These are phyloP conservation scores for Articulospora tetracladia DNA, from an alignment of 495 filamentous ascomycete genomes.

Conservation along the genomic window DNA sequence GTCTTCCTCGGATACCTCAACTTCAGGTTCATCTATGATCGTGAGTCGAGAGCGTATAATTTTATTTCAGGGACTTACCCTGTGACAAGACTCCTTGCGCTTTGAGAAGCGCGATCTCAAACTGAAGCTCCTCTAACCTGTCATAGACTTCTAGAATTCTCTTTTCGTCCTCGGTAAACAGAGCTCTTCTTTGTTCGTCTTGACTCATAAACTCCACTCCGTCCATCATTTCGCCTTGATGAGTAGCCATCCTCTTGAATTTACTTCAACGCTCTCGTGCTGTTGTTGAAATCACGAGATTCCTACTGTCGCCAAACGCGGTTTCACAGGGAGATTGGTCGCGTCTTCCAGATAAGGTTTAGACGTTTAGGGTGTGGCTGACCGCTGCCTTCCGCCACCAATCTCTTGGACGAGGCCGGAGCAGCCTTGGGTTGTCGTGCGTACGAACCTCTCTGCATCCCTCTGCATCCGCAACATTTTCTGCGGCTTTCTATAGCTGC, in stretches of 20 bases:
- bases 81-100: slow-evolving; percentile 39
- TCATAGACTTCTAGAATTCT: slow-evolving; percentile 64
- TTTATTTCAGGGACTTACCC: slow-evolving; percentile 19
- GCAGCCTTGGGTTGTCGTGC: slow-evolving; percentile 15
- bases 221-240: slow-evolving; percentile 9
- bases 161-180: slow-evolving; percentile 57
- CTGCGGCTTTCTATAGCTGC: slow-evolving; percentile 23
- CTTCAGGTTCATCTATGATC: background rate
- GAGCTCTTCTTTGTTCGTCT: slow-evolving; percentile 26
- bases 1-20: slow-evolving; percentile 35
- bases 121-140: slow-evolving; percentile 61
- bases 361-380: slow-evolving; percentile 1
- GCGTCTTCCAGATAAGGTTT: background rate
- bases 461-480: slow-evolving; percentile 2
- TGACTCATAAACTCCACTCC: slow-evolving; percentile 13
- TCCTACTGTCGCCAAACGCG: background rate
- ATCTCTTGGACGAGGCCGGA: background rate
- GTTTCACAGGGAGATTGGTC: background rate
- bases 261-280: background rate
- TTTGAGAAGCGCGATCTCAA: slow-evolving; percentile 65
- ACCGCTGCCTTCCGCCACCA: background rate
- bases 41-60: background rate
- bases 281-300: background rate
- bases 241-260: background rate
- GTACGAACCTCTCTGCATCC: background rate